Conservation (phyloP, 2,329 filamentous ascomycete species). For the Geosmithia morbida region DNA sequence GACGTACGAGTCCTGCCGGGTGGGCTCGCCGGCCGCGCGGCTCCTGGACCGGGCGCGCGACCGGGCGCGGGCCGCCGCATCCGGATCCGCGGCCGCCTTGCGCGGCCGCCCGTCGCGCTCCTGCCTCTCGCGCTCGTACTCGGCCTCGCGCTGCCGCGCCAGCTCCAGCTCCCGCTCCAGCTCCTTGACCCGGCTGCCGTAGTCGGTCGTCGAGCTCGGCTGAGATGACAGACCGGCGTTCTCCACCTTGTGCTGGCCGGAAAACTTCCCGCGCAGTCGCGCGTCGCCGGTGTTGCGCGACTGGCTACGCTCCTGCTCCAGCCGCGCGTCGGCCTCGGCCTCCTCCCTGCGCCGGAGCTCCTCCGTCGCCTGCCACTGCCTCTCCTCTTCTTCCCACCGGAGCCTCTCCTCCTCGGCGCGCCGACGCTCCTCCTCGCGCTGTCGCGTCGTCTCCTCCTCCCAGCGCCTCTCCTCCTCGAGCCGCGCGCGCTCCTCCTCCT, state of each 20-base stretch:
- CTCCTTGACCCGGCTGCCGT: constrained; percentile 60
- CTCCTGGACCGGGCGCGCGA: constrained; percentile 25
- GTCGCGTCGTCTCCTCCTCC: constrained; percentile 48
- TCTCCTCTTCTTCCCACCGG: constrained; percentile 66
- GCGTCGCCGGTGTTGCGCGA: constrained; percentile 49
- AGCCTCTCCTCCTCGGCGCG: constrained; percentile 53
- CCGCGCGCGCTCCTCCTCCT: constrained; percentile 43
- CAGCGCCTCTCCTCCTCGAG: constrained; percentile 51
- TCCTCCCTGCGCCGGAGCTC: constrained; percentile 59
- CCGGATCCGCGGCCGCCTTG: constrained; percentile 31
- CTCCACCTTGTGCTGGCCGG: constrained; percentile 75
- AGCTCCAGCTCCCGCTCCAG: constrained; percentile 59
- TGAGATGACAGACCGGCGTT: constrained; percentile 4
- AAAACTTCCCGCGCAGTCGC: constrained; percentile 65
- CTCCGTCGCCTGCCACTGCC: constrained; percentile 64
- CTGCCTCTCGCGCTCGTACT: constrained; percentile 45
- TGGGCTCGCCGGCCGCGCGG: constrained; percentile 18
- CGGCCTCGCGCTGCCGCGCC: constrained; percentile 45
- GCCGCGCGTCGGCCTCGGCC: constrained; percentile 50
- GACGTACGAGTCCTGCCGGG: constrained; percentile 48
- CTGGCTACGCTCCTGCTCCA: constrained; percentile 52
- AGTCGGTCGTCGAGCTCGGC: constrained; percentile 13
- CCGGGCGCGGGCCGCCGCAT: constrained; percentile 10
- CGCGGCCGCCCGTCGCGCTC: constrained; percentile 20
- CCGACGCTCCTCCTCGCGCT: constrained; percentile 44